These are phyloP conservation scores for Didymella glomerata DNA, from an alignment of 2,329 filamentous ascomycete genomes.

Conservation along the genomic window DNA sequence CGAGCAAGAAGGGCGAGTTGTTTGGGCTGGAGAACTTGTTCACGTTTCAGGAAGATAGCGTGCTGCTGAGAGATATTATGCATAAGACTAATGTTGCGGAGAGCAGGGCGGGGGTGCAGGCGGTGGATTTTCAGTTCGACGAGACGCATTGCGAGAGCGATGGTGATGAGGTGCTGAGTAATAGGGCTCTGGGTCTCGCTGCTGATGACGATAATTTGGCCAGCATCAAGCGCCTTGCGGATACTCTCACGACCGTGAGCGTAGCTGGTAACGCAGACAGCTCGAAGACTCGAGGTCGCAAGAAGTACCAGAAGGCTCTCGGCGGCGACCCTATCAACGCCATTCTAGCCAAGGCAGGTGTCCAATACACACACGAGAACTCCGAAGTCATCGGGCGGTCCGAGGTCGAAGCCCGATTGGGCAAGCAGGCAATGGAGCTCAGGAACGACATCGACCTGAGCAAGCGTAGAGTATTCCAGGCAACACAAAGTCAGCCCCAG, in stretches of 20 bases:
- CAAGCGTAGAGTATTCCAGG: conserved; percentile 66
- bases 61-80: conserved; percentile 91
- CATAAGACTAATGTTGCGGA: conserved; percentile 99
- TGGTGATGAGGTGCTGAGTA: conserved; percentile 34
- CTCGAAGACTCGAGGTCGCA: conserved; percentile 44
- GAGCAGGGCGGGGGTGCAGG: conserved; percentile 81
- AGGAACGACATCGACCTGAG: conserved; percentile 61
- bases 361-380: conserved; percentile 96
- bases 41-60: conserved; percentile 77
- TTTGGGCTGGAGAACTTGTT: conserved; percentile 92
- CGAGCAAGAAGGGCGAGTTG: conserved; percentile 86
- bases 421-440: conserved; percentile 74
- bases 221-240: conserved; percentile 66
- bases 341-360: conserved; percentile 85
- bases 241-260: conserved; percentile 36
- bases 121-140: conserved; percentile 73
- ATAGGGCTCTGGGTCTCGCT: conserved; percentile 41
- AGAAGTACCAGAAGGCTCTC: conserved; percentile 38
- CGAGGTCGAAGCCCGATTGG: conserved; percentile 88
- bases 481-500: conserved; percentile 54
- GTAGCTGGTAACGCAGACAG: not conserved
- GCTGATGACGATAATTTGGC: conserved; percentile 52
- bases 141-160: conserved; percentile 32
- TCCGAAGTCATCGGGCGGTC: conserved; percentile 92
- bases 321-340: conserved; percentile 79